These are phyloP conservation scores for Lactifluus hygrophoroides DNA, from an alignment of 768 basidiomycete genomes.

Conservation along the genomic window DNA sequence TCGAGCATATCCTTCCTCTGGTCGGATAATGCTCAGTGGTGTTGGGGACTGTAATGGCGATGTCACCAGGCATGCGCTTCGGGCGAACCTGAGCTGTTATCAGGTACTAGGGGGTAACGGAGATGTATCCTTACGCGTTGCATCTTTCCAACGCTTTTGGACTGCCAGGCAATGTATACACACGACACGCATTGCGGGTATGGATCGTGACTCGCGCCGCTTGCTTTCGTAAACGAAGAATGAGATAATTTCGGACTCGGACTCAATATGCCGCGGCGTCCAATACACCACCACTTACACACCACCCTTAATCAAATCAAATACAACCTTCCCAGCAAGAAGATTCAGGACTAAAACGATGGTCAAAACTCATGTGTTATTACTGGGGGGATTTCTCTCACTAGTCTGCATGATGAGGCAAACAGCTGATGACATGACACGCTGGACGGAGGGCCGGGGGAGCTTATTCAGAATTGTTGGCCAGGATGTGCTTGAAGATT, in stretches of 20 bases:
- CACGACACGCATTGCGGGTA: no score
- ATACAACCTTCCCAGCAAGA: conserved; percentile 8
- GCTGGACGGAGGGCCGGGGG: neutral
- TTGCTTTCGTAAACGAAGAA: no score
- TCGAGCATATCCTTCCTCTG: no score
- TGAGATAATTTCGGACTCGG: neutral
- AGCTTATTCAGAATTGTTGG: neutral
- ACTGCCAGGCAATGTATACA: no score
- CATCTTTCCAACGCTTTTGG: no score
- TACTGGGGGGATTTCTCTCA: neutral
- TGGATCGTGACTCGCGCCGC: no score
- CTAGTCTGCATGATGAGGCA: neutral
- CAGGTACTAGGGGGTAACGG: no score
- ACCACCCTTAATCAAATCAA: conserved; percentile 5
- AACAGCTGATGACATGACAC: neutral
- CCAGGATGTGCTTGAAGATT: neutral
- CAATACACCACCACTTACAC: neutral
- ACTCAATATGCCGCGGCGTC: neutral
- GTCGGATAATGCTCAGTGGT: no score
- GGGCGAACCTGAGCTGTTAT: no score
- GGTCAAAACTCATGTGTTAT: neutral
- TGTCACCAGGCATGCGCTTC: no score
- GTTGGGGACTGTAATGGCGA: no score
- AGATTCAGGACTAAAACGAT: neutral
- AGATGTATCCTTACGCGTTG: no score